Evolutionary conservation across 2,329 filamentous ascomycete species (phyloP).

Genomic region (Paecilomyces formosus): DNA sequence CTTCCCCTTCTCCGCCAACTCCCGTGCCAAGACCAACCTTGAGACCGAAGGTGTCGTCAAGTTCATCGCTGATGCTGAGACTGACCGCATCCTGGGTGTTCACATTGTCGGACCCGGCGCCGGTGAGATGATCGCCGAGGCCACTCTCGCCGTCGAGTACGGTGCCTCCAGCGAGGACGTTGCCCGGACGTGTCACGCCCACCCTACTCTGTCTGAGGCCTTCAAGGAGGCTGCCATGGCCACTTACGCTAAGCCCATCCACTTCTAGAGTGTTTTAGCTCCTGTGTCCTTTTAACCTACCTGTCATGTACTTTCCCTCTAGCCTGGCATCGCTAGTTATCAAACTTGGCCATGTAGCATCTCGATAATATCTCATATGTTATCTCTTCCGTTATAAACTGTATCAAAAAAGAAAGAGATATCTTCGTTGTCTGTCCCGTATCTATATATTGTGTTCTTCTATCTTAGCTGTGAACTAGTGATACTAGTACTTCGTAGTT

Average conservation of each 20-base stretch:
- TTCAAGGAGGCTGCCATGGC: conserved; percentile 99
- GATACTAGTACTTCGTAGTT: no score
- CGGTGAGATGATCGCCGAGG: conserved; percentile 99
- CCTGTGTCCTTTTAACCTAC: conserved; percentile 12
- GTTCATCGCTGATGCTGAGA: conserved; percentile 93
- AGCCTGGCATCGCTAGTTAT: conserved; percentile 28
- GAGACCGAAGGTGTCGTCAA: conserved; percentile 95
- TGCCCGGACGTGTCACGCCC: conserved; percentile 89
- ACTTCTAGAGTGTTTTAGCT: conserved; percentile 57
- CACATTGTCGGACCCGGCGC: conserved; percentile 96
- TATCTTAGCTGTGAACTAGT: neutral
- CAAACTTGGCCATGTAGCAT: conserved; percentile 24
- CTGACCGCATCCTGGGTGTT: conserved; percentile 86
- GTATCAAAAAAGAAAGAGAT: neutral
- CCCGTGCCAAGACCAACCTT: conserved; percentile 95
- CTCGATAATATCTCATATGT: conserved; percentile 25
- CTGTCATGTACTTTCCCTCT: conserved; percentile 15
- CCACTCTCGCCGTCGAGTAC: conserved; percentile 89
- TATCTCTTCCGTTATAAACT: conserved; percentile 1
- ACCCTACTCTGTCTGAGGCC: conserved; percentile 90
- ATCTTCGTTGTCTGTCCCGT: neutral
- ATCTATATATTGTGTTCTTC: neutral
- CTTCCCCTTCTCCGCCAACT: conserved; percentile 98
- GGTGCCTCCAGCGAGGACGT: conserved; percentile 93
- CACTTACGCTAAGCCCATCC: conserved; percentile 90